These are phyloP conservation scores for Massariosphaeria phaeospora DNA, from an alignment of 495 filamentous ascomycete species.

Conservation along the genomic window DNA sequence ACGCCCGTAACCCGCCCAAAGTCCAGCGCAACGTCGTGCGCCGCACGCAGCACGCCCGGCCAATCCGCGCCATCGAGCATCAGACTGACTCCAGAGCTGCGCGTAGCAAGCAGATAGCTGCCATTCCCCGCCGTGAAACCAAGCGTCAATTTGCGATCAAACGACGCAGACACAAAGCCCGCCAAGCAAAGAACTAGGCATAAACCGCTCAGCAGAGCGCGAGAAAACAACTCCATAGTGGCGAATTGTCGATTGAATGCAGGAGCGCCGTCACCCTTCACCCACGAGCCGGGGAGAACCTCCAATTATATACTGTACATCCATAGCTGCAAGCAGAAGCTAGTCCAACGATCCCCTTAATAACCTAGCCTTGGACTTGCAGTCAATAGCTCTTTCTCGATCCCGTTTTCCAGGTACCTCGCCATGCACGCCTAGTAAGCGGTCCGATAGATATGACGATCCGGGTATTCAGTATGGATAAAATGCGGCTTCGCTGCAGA, in stretches of 20 bases:
- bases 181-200: conserved; percentile 9
- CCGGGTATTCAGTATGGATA: conserved; percentile 30
- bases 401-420: neutral
- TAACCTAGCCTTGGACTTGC: conserved; percentile 5
- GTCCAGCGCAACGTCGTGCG: conserved; percentile 61
- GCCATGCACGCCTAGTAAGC: neutral
- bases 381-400: neutral
- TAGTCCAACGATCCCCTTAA: conserved; percentile 17
- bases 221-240: conserved; percentile 19
- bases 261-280: neutral
- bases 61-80: conserved; percentile 55
- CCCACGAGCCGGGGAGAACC: neutral
- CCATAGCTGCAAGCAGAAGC: no score
- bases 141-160: conserved; percentile 56
- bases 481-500: conserved; percentile 1
- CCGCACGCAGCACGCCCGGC: conserved; percentile 63
- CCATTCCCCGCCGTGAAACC: conserved; percentile 42
- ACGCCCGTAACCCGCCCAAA: conserved; percentile 64
- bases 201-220: conserved; percentile 4
- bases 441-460: conserved; percentile 21
- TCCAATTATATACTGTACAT: conserved; percentile 4
- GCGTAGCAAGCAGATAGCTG: conserved; percentile 31
- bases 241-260: neutral
- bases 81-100: conserved; percentile 44
- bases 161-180: conserved; percentile 37